Evolutionary conservation across 139 green algal species (phyloP).

Genomic region (Micromonas commoda): DNA sequence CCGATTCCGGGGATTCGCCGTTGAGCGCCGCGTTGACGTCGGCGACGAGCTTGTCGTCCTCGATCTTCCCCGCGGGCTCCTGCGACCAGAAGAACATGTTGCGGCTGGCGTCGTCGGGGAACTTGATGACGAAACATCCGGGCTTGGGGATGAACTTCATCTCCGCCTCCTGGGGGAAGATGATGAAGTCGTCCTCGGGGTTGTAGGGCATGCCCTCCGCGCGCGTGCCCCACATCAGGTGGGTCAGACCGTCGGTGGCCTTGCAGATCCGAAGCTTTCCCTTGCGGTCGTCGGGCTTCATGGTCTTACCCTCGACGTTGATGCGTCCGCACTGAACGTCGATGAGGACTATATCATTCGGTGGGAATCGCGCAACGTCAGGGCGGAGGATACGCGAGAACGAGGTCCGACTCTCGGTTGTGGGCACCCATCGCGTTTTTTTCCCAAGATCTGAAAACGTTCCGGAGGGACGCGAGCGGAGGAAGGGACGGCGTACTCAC

Average conservation of each 20-base stretch:
- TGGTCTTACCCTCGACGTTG: not conserved
- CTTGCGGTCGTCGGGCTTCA: constrained; percentile 4
- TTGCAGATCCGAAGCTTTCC: not conserved
- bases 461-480: too few species aligned
- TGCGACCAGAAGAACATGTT: constrained; percentile 25
- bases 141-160: constrained; percentile 14
- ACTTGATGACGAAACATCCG: constrained; percentile 14
- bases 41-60: not conserved
- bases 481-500: not conserved
- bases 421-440: too few species aligned
- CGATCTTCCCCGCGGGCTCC: not conserved
- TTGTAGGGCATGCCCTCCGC: not conserved
- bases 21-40: not conserved
- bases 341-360: not conserved
- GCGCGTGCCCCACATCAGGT: not conserved
- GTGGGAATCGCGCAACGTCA: not conserved
- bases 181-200: constrained; percentile 19
- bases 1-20: not conserved
- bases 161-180: constrained; percentile 9
- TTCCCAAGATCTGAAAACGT: too few species aligned
- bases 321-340: constrained; percentile 4
- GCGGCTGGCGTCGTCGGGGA: not conserved
- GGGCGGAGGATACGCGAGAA: not conserved
- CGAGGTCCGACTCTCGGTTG: not conserved
- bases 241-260: not conserved